Conservation (phyloP, 2,329 filamentous ascomycete genomes). For the Botrytis aclada region DNA sequence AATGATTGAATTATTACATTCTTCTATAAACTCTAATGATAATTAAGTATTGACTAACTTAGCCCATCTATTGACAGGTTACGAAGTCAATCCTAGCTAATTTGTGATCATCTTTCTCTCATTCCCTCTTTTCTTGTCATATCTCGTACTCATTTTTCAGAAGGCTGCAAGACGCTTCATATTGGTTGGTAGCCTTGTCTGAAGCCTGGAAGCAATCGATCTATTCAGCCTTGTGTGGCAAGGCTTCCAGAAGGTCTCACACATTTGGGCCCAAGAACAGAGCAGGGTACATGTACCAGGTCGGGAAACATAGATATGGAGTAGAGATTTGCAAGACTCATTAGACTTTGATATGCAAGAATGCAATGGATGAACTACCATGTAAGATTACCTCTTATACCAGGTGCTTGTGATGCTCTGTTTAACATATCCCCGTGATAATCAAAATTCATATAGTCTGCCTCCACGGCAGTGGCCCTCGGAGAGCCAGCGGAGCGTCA, state of each 20-base stretch:
- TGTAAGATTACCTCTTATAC: neutral
- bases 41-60: too few species aligned
- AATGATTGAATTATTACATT: neutral
- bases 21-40: neutral
- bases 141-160: neutral
- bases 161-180: neutral
- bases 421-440: neutral
- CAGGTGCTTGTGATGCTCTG: neutral
- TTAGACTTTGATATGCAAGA: neutral
- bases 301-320: neutral
- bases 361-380: neutral
- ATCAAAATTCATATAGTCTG: neutral
- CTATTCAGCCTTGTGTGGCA: neutral
- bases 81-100: neutral
- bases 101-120: neutral
- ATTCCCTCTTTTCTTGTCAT: neutral
- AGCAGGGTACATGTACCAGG: neutral
- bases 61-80: accelerated
- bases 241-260: neutral
- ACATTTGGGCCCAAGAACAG: neutral
- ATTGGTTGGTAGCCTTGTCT: neutral
- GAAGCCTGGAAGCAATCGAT: neutral
- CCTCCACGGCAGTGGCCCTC: neutral
- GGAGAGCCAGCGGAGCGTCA: neutral
- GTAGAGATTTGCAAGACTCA: neutral